These are phyloP conservation scores for Fusarium hainanense DNA, from an alignment of 2,329 filamentous ascomycete species.

Conservation along the genomic window DNA sequence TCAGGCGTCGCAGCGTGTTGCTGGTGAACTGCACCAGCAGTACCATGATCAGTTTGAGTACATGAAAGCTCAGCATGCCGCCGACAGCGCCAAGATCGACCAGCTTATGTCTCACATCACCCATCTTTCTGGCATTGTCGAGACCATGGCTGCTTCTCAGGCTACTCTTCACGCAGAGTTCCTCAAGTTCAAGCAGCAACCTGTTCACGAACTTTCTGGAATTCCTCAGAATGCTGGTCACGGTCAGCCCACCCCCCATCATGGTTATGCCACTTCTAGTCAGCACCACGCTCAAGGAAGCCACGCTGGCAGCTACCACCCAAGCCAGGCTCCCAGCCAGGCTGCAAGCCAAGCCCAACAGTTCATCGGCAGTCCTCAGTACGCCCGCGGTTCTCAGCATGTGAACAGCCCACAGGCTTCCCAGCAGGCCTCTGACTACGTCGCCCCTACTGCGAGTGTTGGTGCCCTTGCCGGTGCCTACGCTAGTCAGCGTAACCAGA, in stretches of 20 bases:
- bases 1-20: slow-evolving; percentile 74
- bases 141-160: slow-evolving; percentile 75
- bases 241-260: slow-evolving; percentile 42
- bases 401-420: slow-evolving; percentile 51
- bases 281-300: slow-evolving; percentile 43
- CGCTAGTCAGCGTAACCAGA: slow-evolving; percentile 51
- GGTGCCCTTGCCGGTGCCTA: slow-evolving; percentile 52
- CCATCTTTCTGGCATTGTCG: slow-evolving; percentile 74
- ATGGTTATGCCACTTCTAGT: slow-evolving; percentile 45
- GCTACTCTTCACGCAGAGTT: slow-evolving; percentile 74
- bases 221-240: slow-evolving; percentile 41
- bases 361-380: slow-evolving; percentile 53
- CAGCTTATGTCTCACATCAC: slow-evolving; percentile 75
- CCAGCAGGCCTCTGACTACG: slow-evolving; percentile 49
- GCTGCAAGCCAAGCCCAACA: slow-evolving; percentile 48
- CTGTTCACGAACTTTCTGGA: slow-evolving; percentile 57
- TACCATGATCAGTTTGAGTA: slow-evolving; percentile 63
- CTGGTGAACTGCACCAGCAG: slow-evolving; percentile 74
- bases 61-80: slow-evolving; percentile 61
- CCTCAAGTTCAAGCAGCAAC: slow-evolving; percentile 66
- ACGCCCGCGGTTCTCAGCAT: slow-evolving; percentile 50
- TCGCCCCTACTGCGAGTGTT: slow-evolving; percentile 48
- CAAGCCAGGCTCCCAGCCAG: slow-evolving; percentile 51
- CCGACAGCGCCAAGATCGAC: slow-evolving; percentile 74
- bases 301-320: slow-evolving; percentile 50